Conservation (phyloP, 108 stramenopile genomes). For the Nitzschia putrida region DNA sequence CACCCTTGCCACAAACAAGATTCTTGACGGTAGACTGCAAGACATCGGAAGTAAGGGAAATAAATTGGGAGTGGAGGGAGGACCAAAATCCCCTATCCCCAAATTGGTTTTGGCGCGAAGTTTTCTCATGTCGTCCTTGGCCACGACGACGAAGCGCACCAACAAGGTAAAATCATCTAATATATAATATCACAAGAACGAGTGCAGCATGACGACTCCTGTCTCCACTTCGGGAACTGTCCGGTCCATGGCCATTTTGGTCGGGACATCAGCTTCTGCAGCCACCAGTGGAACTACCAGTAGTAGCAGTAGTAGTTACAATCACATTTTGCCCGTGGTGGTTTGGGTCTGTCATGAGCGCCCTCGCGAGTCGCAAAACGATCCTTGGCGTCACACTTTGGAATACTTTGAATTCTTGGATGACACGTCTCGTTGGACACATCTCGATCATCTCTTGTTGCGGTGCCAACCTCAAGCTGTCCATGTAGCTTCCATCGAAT, state of each 20-base stretch:
- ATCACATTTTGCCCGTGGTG: constrained; percentile 14
- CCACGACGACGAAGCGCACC: too few relatives aligned
- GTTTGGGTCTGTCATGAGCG: constrained; percentile 24
- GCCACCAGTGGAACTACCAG: background rate
- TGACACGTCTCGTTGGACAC: constrained; percentile 56
- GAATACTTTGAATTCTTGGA: constrained; percentile 62
- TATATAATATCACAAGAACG: too few relatives aligned
- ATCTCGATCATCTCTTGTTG: constrained; percentile 63
- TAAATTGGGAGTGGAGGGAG: background rate
- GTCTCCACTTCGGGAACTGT: background rate
- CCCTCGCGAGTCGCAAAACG: constrained; percentile 5
- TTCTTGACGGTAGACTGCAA: too few relatives aligned
- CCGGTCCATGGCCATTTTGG: constrained; percentile 26
- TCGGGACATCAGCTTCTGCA: constrained; percentile 4
- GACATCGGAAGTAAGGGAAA: too few relatives aligned
- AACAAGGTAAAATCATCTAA: too few relatives aligned
- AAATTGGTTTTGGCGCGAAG: background rate
- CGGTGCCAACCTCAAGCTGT: constrained; percentile 39
- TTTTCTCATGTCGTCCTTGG: background rate
- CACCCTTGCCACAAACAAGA: too few relatives aligned
- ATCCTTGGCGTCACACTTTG: constrained; percentile 45
- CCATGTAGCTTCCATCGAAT: constrained; percentile 11
- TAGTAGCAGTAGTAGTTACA: background rate
- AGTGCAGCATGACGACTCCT: background rate
- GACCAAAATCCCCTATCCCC: too few relatives aligned